Evolutionary conservation across 1,139 yeast species (phyloP).

Genomic region (Insectozyma bohioensis): DNA sequence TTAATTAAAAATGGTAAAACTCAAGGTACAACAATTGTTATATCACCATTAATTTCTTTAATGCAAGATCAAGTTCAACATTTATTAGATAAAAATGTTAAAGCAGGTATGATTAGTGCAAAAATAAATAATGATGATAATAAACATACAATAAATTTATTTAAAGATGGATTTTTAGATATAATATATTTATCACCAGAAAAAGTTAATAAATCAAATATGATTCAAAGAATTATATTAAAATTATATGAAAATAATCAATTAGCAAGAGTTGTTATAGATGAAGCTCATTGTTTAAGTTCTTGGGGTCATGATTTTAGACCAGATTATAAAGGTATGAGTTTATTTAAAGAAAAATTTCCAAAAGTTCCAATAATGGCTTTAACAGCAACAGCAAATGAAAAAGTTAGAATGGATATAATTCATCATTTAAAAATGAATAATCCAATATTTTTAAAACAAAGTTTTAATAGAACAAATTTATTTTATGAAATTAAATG

Average conservation of each 20-base stretch:
- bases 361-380: conserved; percentile 93
- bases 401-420: conserved; percentile 85
- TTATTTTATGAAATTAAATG: conserved; percentile 73
- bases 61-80: conserved; percentile 98
- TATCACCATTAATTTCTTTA: conserved; percentile 90
- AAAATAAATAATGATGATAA: conserved; percentile 66
- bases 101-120: conserved; percentile 89
- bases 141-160: conserved; percentile 58
- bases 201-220: conserved; percentile 78
- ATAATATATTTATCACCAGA: conserved; percentile 92
- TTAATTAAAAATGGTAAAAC: conserved; percentile 72
- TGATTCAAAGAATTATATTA: conserved; percentile 65
- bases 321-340: conserved; percentile 88
- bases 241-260: conserved; percentile 52
- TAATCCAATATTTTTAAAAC: conserved; percentile 57
- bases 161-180: conserved; percentile 67
- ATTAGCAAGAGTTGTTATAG: conserved; percentile 87
- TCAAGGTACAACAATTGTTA: conserved; percentile 83
- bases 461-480: conserved; percentile 89
- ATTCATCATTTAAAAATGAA: conserved; percentile 65
- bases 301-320: conserved; percentile 99
- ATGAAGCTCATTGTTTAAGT: conserved; percentile 98
- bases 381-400: conserved; percentile 95
- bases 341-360: conserved; percentile 66
- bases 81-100: conserved; percentile 60